Percentiles rank a stretch among this genome's conserved stretches.
Conservation (phyloP, 305 asterid species). For the Caryopteris hybrid region DNA sequence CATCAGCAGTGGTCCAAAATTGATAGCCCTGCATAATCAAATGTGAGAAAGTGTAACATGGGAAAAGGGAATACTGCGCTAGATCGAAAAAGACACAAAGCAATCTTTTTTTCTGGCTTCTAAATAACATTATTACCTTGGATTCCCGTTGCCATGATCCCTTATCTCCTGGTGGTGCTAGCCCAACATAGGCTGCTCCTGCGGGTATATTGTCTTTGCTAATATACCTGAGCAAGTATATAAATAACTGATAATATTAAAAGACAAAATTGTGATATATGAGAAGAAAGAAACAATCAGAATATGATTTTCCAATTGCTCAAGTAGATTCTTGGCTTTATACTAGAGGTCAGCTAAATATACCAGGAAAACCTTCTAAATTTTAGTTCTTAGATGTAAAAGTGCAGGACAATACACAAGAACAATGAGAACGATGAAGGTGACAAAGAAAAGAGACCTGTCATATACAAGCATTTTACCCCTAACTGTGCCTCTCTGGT, state of each 20-base stretch:
- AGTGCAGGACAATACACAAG: not conserved
- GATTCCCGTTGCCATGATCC: conserved; percentile 80
- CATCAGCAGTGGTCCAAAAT: conserved; percentile 61
- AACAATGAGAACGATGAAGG: not conserved
- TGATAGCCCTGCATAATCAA: conserved; percentile 57
- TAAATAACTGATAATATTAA: not conserved
- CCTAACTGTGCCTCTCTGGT: conserved; percentile 56
- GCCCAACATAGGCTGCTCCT: conserved; percentile 51
- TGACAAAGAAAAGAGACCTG: conserved; percentile 37
- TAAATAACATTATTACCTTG: conserved; percentile 35
- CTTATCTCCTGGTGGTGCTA: conserved; percentile 58
- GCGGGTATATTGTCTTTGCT: conserved; percentile 32
- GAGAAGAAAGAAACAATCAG: not conserved
- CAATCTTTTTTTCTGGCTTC: not conserved
- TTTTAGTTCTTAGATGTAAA: not conserved
- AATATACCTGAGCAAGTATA: conserved; percentile 24
- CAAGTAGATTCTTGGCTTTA: not conserved
- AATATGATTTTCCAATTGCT: not conserved
- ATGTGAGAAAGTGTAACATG: not conserved
- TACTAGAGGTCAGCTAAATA: not conserved
- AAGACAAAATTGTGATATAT: conserved; percentile 15
- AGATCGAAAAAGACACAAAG: not conserved
- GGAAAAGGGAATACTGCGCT: not conserved
- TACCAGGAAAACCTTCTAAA: not conserved
- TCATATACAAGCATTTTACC: conserved; percentile 63